Conservation (phyloP, 345 rosid species). For the Toxicodendron radicans region DNA sequence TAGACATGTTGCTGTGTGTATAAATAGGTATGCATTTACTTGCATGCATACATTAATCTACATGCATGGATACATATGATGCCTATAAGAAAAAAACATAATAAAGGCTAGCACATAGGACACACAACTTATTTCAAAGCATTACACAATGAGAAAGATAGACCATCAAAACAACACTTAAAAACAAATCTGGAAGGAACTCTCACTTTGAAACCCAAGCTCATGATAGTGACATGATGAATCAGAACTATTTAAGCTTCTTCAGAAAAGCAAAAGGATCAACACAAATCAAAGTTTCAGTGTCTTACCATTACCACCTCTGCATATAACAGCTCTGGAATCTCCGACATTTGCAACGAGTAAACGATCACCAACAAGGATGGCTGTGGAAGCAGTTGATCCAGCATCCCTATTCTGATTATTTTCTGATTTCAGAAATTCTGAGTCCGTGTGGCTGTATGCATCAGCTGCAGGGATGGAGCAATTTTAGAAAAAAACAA, state of each 20-base stretch:
- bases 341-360: constrained; percentile 98
- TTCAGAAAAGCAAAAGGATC: constrained; percentile 2
- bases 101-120: background rate
- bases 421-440: constrained; percentile 87
- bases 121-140: background rate
- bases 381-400: constrained; percentile 97
- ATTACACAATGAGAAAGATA: no score
- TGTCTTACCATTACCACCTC: constrained; percentile 85
- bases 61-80: background rate
- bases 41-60: background rate
- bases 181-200: background rate
- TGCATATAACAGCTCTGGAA: constrained; percentile 96
- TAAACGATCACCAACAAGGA: constrained; percentile 88
- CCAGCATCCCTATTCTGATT: constrained; percentile 98
- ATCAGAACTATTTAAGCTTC: background rate
- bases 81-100: background rate
- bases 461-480: constrained; percentile 71
- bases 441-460: constrained; percentile 87
- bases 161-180: background rate
- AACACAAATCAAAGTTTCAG: constrained; percentile 1
- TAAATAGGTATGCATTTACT: background rate
- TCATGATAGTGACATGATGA: background rate
- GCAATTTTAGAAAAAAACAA: constrained; percentile 15
- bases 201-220: background rate
- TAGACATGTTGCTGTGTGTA: background rate